A percentile compares a stretch with the other conserved stretches of the same genome.
These are phyloP conservation scores for Heterobasidion occidentale DNA, from an alignment of 1,284 basidiomycete genomes.

Conservation along the genomic window DNA sequence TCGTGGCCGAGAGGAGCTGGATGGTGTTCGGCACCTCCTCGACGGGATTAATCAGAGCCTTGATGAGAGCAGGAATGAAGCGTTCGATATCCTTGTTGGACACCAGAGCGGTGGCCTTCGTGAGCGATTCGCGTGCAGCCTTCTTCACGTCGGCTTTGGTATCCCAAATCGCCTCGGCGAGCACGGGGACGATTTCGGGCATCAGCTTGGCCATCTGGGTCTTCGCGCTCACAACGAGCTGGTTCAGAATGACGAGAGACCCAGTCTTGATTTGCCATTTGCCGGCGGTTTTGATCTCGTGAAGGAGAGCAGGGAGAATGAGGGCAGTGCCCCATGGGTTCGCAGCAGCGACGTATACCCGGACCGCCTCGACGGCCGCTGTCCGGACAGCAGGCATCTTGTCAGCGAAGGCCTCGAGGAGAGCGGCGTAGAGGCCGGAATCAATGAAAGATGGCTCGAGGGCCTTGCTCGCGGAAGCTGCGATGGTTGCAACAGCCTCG, in stretches of 20 bases:
- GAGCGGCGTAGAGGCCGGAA: conserved; percentile 77
- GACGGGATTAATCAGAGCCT: conserved; percentile 97
- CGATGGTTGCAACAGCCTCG: conserved; percentile 62
- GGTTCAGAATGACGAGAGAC: conserved; percentile 78
- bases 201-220: conserved; percentile 85
- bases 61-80: conserved; percentile 96
- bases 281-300: conserved; percentile 93
- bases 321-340: conserved; percentile 87
- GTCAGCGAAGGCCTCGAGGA: conserved; percentile 91
- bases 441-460: conserved; percentile 88
- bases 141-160: conserved; percentile 99
- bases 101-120: conserved; percentile 88
- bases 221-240: conserved; percentile 83
- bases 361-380: conserved; percentile 82
- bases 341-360: conserved; percentile 74
- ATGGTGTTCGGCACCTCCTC: conserved; percentile 99
- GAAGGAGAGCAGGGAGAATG: conserved; percentile 85
- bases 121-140: conserved; percentile 91
- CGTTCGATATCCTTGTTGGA: conserved; percentile 99
- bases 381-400: conserved; percentile 84
- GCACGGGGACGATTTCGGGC: conserved; percentile 94
- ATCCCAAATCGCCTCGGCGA: conserved; percentile 97
- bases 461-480: conserved; percentile 72
- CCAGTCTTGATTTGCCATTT: conserved; percentile 99
- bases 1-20: conserved; percentile 94